These are phyloP conservation scores for Colletotrichum theobromicola DNA, from an alignment of 2,329 filamentous ascomycete species.

Conservation along the genomic window DNA sequence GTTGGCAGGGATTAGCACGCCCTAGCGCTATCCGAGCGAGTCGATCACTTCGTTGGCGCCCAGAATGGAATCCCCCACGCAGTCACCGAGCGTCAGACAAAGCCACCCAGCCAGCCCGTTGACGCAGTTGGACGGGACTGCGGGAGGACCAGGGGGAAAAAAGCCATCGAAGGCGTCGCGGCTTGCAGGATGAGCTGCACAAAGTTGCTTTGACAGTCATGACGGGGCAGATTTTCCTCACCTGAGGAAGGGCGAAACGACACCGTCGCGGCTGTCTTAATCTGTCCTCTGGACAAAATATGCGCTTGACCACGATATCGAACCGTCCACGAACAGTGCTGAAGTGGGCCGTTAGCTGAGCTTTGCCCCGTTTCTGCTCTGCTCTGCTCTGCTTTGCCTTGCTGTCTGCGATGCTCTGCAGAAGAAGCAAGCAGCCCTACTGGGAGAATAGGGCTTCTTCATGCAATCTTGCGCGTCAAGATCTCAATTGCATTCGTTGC, in stretches of 20 bases:
- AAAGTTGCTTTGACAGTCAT: slow-evolving; percentile 18
- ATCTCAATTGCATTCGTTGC: not conserved
- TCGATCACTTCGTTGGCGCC: slow-evolving; percentile 15
- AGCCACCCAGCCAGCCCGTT: not conserved
- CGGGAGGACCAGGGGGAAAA: not conserved
- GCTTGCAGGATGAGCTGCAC: not conserved
- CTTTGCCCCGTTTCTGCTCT: not conserved
- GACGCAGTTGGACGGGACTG: not conserved
- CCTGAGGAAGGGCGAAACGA: slow-evolving; percentile 7
- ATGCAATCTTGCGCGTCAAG: not conserved
- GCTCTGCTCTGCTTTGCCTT: not conserved
- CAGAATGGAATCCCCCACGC: slow-evolving; percentile 16
- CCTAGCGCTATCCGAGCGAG: slow-evolving; percentile 20
- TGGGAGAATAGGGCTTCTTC: not conserved
- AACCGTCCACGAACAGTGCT: not conserved
- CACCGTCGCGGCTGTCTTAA: not conserved
- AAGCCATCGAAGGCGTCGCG: not conserved
- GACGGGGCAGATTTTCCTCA: slow-evolving; percentile 8
- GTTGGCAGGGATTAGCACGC: slow-evolving; percentile 14
- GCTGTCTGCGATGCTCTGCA: not conserved
- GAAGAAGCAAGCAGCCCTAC: not conserved
- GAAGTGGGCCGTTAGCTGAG: not conserved
- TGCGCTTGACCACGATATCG: not conserved
- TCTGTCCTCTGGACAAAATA: not conserved
- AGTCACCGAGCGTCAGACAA: slow-evolving; percentile 11